Base-by-base conservation (phyloP, 2,329 filamentous ascomycete species). In the Ophiocordyceps camponoti-rufipedis region DNA sequence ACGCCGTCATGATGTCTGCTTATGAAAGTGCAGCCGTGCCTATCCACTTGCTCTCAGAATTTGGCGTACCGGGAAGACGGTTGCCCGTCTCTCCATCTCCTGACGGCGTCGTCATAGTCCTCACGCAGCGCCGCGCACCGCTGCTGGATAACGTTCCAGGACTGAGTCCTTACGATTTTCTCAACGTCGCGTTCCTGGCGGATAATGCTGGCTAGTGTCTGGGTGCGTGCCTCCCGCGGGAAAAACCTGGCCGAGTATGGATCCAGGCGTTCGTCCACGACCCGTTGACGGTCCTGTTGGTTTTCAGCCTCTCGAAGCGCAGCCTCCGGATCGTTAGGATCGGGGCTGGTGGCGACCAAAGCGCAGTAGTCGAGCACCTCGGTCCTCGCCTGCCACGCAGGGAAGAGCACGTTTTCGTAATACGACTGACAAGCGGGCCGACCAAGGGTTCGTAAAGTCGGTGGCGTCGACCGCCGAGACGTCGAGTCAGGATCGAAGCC, bases 301-400 rank as follows among this genome's bases (percentile, higher is more conserved):
- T 77, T 76, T 62, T 94, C 83, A 0, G 78, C 69, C 54, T 86
- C 73, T 46, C 84, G 69, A 16, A 83, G 55, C 1, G 83, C 66
- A 28, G 78, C 70, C 47, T 89, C 84, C 1, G 88, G 88, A 54
- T 95, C 88, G 48, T 89, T 75, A 0, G 86, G 86, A 55, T 96
- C 87, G 0, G 86, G 83, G 48, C 80, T 84, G 11, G 85, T 86
- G 3, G 89, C 89, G 1, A 98, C 87, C 33, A 81, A 73, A 2
- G 85, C 80, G 64, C 91, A 98, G 62, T 95, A 98, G 53, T 79
- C 83, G 46, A 96, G 67, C 1, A 95, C 82, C 56, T 93, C 81
- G 14, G 81, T 80, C 35, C 91, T 75, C 4, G 75, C 71, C 54
- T 89, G 80, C 91, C 91, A 98, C 28, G 83, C 82, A 0, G 87